Percentiles rank a stretch among this genome's conserved stretches.
Evolutionary conservation across 2,329 filamentous ascomycete genomes (phyloP).

Genomic region (Pseudonectria foliicola): DNA sequence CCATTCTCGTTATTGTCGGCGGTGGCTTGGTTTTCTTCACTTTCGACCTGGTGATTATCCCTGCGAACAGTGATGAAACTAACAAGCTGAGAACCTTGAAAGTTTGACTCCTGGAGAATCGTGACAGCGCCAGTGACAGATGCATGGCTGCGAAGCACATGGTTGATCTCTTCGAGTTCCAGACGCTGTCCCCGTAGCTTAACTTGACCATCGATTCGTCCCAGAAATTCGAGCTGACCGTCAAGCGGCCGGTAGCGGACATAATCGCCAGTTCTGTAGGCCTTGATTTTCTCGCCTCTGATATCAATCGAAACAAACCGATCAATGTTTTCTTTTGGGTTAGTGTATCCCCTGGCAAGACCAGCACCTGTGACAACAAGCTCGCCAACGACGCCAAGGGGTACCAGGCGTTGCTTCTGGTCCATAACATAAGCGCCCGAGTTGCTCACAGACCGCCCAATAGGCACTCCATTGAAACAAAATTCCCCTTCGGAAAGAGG

Average conservation of each 20-base stretch:
- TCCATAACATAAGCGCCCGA: constrained; percentile 16
- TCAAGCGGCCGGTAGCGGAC: constrained; percentile 15
- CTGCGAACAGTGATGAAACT: constrained; percentile 3
- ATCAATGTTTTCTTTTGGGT: constrained; percentile 4
- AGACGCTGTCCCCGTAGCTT: constrained; percentile 26
- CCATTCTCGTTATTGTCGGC: constrained; percentile 1
- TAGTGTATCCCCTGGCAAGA: constrained; percentile 15
- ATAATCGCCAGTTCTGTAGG: constrained; percentile 22
- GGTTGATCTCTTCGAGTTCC: constrained; percentile 23
- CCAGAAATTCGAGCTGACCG: constrained; percentile 20
- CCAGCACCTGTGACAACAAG: constrained; percentile 18
- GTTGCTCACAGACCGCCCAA: constrained; percentile 7
- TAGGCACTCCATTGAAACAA: neutral
- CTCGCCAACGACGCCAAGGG: constrained; percentile 18
- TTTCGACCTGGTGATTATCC: neutral
- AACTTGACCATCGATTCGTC: constrained; percentile 22
- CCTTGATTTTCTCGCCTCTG: constrained; percentile 1
- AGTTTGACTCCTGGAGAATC: constrained; percentile 4
- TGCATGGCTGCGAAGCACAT: constrained; percentile 8
- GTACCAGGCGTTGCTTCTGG: constrained; percentile 12
- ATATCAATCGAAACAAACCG: constrained; percentile 11
- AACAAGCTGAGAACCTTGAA: constrained; percentile 3
- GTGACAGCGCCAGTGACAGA: constrained; percentile 12
- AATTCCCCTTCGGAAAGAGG: neutral
- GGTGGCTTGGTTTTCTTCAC: neutral